Base-by-base conservation (phyloP, 108 stramenopile genomes). In the Asterionellopsis glacialis region DNA sequence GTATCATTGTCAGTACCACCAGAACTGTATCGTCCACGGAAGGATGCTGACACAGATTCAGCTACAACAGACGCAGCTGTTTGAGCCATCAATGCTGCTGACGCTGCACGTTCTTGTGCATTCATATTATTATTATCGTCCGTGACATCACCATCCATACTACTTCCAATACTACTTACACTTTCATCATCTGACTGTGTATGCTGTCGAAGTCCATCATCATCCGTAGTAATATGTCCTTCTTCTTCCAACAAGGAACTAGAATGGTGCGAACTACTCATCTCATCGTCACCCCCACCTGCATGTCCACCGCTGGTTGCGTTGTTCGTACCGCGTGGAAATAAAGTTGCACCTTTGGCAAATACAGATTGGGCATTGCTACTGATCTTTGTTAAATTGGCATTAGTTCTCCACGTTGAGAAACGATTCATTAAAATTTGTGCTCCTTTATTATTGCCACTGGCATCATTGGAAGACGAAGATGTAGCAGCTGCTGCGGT, bases 391-490 rank as follows among this genome's bases (percentile, higher is more conserved):
- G 25, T 56, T 25, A 68, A 44, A 56, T 79, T 73, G 25, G 77
- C 64, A 5, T 23, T 70, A 27, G 67, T 41, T 28, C 65, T 61
- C 69, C 68, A 74, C 12, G 61, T 53, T 13, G 57, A 53, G 24
- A 79, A 74, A 13, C 77, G 77, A 63, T 70, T 79, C 68, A 79
- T 57, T 9, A 79, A 39, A 45, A 79, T 78, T 45, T 72, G 47
- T 45, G 76, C 76, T 48, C 47, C 47, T 19, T 48, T 21, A 9
- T 16, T 48, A 7, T 16, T 48, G 21, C 19, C 9, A 9, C 9
- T 48, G 47, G 16, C 21, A 1, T 48, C 47, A 7, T 48, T 9
- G 6, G 47, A 21, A 21, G 16, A 16, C 1, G 47, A 19, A 9
- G 9, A 2, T 7, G 2, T 9, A 48, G 19, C 47, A 7, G 47